Conservation (phyloP, 495 filamentous ascomycete genomes). For the Evansstolkia leycettana region DNA sequence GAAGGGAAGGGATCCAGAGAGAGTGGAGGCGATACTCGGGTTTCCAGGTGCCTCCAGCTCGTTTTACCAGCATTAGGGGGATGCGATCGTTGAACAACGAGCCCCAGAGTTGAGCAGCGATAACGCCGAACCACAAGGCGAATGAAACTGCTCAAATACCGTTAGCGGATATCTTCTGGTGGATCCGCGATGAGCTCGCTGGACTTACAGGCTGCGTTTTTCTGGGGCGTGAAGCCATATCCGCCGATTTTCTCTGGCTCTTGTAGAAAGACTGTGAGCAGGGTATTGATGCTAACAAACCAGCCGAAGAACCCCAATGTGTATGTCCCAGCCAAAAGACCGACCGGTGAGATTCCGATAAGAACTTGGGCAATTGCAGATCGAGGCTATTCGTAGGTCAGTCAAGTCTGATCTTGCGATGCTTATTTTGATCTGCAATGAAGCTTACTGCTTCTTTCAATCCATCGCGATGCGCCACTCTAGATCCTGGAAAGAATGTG, state of each 20-base stretch:
- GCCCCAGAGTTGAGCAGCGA: conserved; percentile 21
- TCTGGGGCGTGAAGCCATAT: conserved; percentile 35
- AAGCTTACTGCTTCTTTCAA: no score
- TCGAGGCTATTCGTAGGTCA: conserved; percentile 7
- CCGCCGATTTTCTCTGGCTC: conserved; percentile 28
- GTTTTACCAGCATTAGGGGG: conserved; percentile 21
- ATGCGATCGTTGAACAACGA: conserved; percentile 27
- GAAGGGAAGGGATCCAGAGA: conserved; percentile 15
- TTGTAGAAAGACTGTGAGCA: conserved; percentile 29
- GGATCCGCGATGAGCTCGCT: no score
- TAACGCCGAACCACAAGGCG: conserved; percentile 25
- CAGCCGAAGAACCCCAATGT: conserved; percentile 32
- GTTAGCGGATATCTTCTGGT: no score
- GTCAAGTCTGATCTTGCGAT: no score
- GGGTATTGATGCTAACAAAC: conserved; percentile 28
- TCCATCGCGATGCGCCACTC: no score
- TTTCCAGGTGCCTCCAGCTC: conserved; percentile 25
- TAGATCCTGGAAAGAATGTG: neutral
- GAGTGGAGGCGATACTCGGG: conserved; percentile 32
- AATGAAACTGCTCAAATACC: no score
- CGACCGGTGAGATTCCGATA: conserved; percentile 31
- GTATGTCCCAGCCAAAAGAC: conserved; percentile 29
- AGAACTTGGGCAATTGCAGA: conserved; percentile 21
- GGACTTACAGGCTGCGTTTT: conserved; percentile 33
- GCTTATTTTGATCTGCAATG: no score